Percentiles rank a stretch among this genome's conserved stretches.
Conservation (phyloP, 2,329 filamentous ascomycete species). For the Huntiella decipiens region DNA sequence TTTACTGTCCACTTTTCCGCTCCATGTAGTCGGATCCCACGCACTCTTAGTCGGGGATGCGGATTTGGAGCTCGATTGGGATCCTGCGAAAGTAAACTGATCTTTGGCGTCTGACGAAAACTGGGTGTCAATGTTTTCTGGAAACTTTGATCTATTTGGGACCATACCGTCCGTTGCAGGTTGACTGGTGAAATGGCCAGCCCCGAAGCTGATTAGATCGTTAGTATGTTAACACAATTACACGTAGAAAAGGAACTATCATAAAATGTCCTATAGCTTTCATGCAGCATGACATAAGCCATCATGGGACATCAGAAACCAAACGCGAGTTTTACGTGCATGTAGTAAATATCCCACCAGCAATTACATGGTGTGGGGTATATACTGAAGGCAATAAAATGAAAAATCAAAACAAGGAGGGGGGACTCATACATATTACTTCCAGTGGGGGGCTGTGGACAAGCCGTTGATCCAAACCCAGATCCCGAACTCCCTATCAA, state of each 20-base stretch:
- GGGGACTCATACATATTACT: constrained; percentile 5
- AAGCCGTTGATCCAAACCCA: not conserved
- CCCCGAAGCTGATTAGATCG: constrained; percentile 2
- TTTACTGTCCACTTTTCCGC: constrained; percentile 29
- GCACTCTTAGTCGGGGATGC: constrained; percentile 6
- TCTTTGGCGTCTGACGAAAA: constrained; percentile 20
- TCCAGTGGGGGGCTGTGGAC: not conserved
- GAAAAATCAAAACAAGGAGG: not conserved
- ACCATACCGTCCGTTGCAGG: constrained; percentile 14
- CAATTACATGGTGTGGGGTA: not conserved
- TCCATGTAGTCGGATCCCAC: constrained; percentile 37
- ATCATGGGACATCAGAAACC: too few species aligned
- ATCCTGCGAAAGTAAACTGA: constrained; percentile 8
- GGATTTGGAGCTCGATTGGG: constrained; percentile 1
- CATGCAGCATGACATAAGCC: too few species aligned
- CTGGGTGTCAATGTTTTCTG: constrained; percentile 42
- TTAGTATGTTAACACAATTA: too few species aligned
- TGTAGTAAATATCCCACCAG: too few species aligned
- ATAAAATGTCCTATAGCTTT: too few species aligned
- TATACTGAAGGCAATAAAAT: not conserved
- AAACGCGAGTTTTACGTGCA: too few species aligned
- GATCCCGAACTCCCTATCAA: constrained; percentile 1
- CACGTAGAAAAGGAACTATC: too few species aligned
- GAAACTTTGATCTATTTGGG: too few species aligned
- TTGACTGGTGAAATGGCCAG: constrained; percentile 4